Evolutionary conservation across 2,329 filamentous ascomycete genomes (phyloP).

Genomic region (Cercospora sp.): DNA sequence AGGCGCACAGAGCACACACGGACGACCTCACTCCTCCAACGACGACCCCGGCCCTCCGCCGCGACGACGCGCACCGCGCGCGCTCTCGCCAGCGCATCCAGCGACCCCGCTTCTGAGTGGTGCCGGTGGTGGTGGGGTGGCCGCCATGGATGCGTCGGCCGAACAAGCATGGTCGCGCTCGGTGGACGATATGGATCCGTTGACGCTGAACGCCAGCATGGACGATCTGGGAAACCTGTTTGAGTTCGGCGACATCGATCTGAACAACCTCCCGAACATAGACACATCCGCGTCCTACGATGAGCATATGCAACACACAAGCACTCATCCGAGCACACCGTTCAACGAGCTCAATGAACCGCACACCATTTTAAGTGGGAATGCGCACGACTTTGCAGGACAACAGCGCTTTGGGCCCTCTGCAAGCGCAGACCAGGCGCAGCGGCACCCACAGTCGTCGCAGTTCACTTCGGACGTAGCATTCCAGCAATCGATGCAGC

Average conservation of each 20-base stretch:
- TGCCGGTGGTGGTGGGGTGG: neutral
- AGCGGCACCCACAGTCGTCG: conserved; percentile 18
- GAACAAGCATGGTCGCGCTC: conserved; percentile 42
- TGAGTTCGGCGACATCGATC: conserved; percentile 42
- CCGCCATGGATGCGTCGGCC: conserved; percentile 32
- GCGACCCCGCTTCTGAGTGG: neutral
- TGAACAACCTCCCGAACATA: conserved; percentile 32
- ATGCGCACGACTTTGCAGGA: conserved; percentile 37
- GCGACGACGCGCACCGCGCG: neutral
- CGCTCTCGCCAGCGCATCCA: neutral
- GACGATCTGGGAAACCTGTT: conserved; percentile 49
- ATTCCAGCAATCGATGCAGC: conserved; percentile 34
- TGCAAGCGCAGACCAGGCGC: conserved; percentile 22
- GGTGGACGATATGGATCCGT: conserved; percentile 42
- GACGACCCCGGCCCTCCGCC: neutral
- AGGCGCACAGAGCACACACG: neutral
- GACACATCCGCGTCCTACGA: conserved; percentile 27
- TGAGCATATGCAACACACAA: conserved; percentile 29
- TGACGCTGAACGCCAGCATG: conserved; percentile 33
- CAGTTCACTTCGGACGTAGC: conserved; percentile 27
- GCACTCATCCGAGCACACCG: conserved; percentile 34
- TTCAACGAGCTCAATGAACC: conserved; percentile 34
- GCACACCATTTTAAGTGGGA: conserved; percentile 24
- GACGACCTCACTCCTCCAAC: neutral
- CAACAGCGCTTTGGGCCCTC: conserved; percentile 31